Evolutionary conservation across 495 filamentous ascomycete species (phyloP).

Genomic region (Penicillium cosmopolitanum): DNA sequence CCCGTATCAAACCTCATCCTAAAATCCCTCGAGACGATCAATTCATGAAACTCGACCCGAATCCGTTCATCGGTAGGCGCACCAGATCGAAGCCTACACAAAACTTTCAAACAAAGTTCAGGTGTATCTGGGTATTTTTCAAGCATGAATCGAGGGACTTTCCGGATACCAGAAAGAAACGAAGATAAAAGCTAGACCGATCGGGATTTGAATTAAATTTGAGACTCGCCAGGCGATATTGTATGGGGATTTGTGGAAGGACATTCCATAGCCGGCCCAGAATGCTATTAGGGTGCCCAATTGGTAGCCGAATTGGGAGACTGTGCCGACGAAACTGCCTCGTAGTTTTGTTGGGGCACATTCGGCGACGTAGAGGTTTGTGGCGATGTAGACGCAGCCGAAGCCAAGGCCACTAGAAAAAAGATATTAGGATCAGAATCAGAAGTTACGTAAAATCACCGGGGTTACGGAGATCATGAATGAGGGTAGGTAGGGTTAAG

Average conservation of each 20-base stretch:
- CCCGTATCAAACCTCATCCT: conserved; percentile 30
- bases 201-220: conserved; percentile 40
- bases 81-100: conserved; percentile 35
- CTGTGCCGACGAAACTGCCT: conserved; percentile 41
- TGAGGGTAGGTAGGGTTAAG: neutral
- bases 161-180: conserved; percentile 43
- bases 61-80: conserved; percentile 33
- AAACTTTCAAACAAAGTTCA: conserved; percentile 29
- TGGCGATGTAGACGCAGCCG: conserved; percentile 43
- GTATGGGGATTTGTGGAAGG: conserved; percentile 40
- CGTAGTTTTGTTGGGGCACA: conserved; percentile 37
- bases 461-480: too few species aligned
- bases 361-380: conserved; percentile 44
- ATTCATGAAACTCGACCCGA: conserved; percentile 39
- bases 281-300: conserved; percentile 43
- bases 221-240: conserved; percentile 45
- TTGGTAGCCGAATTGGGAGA: conserved; percentile 33
- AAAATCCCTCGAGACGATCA: conserved; percentile 39
- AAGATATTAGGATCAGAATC: conserved; percentile 1
- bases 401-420: conserved; percentile 38
- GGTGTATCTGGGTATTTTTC: conserved; percentile 41
- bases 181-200: conserved; percentile 37
- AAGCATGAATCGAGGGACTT: conserved; percentile 35
- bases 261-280: conserved; percentile 46
- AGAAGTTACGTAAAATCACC: neutral